phyloP scores from a whole-genome alignment of 2,329 filamentous ascomycete species.

The Fusarium tupiense region DNA sequence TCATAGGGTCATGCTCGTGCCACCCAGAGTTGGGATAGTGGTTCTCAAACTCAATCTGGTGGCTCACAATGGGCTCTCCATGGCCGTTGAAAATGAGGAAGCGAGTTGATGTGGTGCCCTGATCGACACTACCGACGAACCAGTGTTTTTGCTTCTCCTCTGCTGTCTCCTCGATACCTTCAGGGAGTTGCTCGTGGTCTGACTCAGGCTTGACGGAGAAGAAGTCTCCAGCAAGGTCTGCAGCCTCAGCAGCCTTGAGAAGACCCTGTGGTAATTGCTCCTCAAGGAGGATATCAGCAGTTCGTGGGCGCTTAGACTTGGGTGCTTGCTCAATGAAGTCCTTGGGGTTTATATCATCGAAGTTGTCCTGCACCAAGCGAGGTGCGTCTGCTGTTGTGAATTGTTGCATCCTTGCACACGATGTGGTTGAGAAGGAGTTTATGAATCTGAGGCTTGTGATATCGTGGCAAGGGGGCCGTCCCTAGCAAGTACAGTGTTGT shows the following conservation, averaged over 20 bases:
- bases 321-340: constrained; percentile 1
- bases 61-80: constrained; percentile 80
- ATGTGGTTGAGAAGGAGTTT: constrained; percentile 9
- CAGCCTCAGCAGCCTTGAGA: constrained; percentile 37
- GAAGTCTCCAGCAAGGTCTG: constrained; percentile 22
- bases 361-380: constrained; percentile 13
- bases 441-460: constrained; percentile 20
- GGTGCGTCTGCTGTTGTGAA: constrained; percentile 27
- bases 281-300: constrained; percentile 35
- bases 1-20: constrained; percentile 88
- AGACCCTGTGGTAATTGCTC: constrained; percentile 45
- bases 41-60: constrained; percentile 89
- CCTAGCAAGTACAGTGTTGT: constrained; percentile 33
- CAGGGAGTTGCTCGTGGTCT: constrained; percentile 41
- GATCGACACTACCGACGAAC: constrained; percentile 89
- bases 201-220: constrained; percentile 45
- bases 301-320: constrained; percentile 35
- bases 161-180: constrained; percentile 46
- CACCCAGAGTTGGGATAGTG: constrained; percentile 87
- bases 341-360: constrained; percentile 13
- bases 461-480: constrained; percentile 41
- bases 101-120: constrained; percentile 88
- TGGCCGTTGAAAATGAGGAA: constrained; percentile 89
- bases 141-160: constrained; percentile 55
- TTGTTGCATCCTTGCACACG: constrained; percentile 43